Base-by-base conservation (phyloP, 1,284 basidiomycete species). In the Melampsora larici-populina region DNA sequence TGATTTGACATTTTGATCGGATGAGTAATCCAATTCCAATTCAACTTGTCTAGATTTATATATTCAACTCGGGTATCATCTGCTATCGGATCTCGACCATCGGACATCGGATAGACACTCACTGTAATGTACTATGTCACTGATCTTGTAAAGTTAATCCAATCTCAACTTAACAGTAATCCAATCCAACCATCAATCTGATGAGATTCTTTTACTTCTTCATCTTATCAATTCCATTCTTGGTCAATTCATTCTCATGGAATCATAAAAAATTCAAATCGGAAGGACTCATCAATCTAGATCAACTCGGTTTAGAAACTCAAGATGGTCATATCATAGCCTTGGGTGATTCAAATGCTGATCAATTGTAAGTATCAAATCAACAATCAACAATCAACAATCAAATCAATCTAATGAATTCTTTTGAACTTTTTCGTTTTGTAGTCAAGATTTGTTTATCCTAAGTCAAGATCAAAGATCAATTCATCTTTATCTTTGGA, bases 331-430 rank as follows among this genome's bases (percentile, higher is more conserved):
- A 91, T 76, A 87, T 97, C 36, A 87, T 92, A 67, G 95, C 94
- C 1, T 91, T 94, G 82, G 96, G 93, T 40, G 96, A 99, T 85
- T 95, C 93, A 84, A 90, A 97, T 83, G 94, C 92, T 5, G 94
- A 98, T 84, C 94, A 97, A 83, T 92, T 92, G 93, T 96, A 83
- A 84, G 91, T 86, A 33, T 63, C 64, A 31, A 29, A 26, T n/a
- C 3, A 55, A 74, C 58, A 46, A 36, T 60, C 62, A 33, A 4
- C 43, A 70, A 70, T 24, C 65, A 75, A 46, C 29, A 79, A 74
- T 63, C 69, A 26, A 26, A 29, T 60, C 67, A 21, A 68, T 65
- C 31, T 73, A 13, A 24, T 66, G 21, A 26, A 29, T 40, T 70
- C 24, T 43, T 36, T 49, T n/a, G 18, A 6, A 40, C 26, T 17